Conservation (phyloP, 306 rosid species). For the Boehmeria nivea region DNA sequence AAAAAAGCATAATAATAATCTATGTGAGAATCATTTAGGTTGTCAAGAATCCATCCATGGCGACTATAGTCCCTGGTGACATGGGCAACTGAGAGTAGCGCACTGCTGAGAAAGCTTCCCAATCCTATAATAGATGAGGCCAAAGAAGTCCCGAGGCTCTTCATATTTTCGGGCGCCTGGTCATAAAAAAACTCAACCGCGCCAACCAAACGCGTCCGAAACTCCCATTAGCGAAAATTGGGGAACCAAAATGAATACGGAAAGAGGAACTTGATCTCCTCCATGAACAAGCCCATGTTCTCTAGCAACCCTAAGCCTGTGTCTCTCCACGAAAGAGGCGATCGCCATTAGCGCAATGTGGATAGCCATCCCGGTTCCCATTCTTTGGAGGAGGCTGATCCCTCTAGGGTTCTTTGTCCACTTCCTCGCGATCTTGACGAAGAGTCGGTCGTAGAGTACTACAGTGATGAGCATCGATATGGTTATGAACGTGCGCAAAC, state of each 20-base stretch:
- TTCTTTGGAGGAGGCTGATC: conserved; percentile 76
- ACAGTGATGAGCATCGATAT: conserved; percentile 65
- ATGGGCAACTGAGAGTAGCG: conserved; percentile 58
- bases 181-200: conserved; percentile 86
- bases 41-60: conserved; percentile 67
- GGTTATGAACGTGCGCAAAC: conserved; percentile 62
- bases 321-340: conserved; percentile 61
- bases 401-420: conserved; percentile 76
- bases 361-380: conserved; percentile 69
- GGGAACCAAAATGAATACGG: conserved; percentile 67
- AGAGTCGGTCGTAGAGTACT: conserved; percentile 66
- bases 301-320: conserved; percentile 54
- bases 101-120: conserved; percentile 74
- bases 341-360: conserved; percentile 55
- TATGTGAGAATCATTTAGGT: conserved; percentile 69
- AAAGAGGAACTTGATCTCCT: conserved; percentile 57
- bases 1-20: conserved; percentile 77
- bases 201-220: conserved; percentile 76
- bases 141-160: conserved; percentile 71
- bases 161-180: conserved; percentile 86
- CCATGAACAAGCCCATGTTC: conserved; percentile 28
- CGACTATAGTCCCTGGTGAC: conserved; percentile 46
- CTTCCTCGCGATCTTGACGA: conserved; percentile 58
- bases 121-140: conserved; percentile 63
- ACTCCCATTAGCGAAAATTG: conserved; percentile 81